Conservation (phyloP, 164 flowering plant genomes). For the Piper betle region DNA sequence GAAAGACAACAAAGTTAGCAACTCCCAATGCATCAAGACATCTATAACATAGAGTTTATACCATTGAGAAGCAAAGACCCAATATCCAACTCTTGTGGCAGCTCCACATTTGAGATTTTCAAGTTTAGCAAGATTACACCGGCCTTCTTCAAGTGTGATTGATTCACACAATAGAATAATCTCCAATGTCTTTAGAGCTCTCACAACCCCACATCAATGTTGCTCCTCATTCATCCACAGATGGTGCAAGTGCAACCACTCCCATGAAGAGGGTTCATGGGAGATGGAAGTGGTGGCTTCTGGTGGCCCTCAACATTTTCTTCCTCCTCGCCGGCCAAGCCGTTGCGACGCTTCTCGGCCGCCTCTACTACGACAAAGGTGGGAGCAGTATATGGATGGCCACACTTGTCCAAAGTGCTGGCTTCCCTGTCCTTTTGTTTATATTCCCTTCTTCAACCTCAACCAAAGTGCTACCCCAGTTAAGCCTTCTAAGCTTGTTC, state of each 20-base stretch:
- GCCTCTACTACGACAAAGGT: slow-evolving; percentile 21
- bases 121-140: no score
- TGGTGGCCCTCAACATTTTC: slow-evolving; percentile 15
- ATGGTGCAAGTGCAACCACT: not conserved
- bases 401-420: slow-evolving; percentile 19
- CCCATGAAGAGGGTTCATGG: not conserved
- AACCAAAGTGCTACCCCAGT: not conserved
- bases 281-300: slow-evolving; percentile 23
- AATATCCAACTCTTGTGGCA: no score
- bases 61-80: no score
- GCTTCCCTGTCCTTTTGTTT: slow-evolving; percentile 15
- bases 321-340: slow-evolving; percentile 21
- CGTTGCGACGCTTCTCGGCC: slow-evolving; percentile 14
- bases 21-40: no score
- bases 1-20: no score
- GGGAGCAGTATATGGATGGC: slow-evolving; percentile 29
- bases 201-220: no score
- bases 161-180: no score
- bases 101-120: no score
- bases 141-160: no score
- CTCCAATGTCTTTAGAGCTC: no score
- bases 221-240: no score
- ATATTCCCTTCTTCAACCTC: slow-evolving; percentile 8
- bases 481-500: not conserved
- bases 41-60: no score